These are phyloP conservation scores for Penicillium rolfsii DNA, from an alignment of 2,329 filamentous ascomycete genomes.

Conservation along the genomic window DNA sequence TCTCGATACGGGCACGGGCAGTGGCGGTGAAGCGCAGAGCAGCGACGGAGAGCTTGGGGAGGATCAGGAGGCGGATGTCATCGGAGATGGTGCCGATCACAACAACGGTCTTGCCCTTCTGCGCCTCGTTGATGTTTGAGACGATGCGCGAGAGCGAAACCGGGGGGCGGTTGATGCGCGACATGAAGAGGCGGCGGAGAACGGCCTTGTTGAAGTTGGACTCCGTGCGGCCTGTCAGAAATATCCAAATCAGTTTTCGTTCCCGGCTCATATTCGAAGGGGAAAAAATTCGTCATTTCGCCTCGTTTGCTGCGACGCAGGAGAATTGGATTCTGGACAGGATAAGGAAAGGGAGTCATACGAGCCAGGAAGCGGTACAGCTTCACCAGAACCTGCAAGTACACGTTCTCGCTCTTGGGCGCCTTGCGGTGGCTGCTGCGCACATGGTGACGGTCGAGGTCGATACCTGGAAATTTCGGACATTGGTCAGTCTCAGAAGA, in stretches of 20 bases:
- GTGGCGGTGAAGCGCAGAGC: constrained; percentile 97
- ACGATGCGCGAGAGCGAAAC: constrained; percentile 92
- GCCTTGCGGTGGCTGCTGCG: constrained; percentile 80
- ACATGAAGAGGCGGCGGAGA: constrained; percentile 97
- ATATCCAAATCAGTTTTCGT: constrained; percentile 24
- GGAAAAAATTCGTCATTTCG: constrained; percentile 5
- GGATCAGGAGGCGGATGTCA: constrained; percentile 87
- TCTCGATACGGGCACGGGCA: constrained; percentile 88
- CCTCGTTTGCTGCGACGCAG: constrained; percentile 9
- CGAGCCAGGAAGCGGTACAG: constrained; percentile 95
- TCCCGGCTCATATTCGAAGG: not conserved
- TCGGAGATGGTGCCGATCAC: constrained; percentile 95
- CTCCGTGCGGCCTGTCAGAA: constrained; percentile 80
- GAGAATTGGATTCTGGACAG: constrained; percentile 13
- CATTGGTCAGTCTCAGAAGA: constrained; percentile 19
- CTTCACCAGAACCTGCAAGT: constrained; percentile 96
- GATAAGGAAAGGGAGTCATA: constrained; percentile 50
- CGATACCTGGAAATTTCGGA: constrained; percentile 50
- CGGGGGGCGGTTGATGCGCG: constrained; percentile 95
- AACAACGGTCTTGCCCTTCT: constrained; percentile 78
- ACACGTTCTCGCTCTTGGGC: constrained; percentile 97
- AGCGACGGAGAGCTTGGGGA: constrained; percentile 91
- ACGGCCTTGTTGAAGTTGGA: constrained; percentile 98
- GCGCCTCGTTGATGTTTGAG: constrained; percentile 63
- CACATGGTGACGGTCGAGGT: constrained; percentile 66